These are phyloP conservation scores for Epichloe sibirici DNA, from an alignment of 2,329 filamentous ascomycete species.

Conservation along the genomic window DNA sequence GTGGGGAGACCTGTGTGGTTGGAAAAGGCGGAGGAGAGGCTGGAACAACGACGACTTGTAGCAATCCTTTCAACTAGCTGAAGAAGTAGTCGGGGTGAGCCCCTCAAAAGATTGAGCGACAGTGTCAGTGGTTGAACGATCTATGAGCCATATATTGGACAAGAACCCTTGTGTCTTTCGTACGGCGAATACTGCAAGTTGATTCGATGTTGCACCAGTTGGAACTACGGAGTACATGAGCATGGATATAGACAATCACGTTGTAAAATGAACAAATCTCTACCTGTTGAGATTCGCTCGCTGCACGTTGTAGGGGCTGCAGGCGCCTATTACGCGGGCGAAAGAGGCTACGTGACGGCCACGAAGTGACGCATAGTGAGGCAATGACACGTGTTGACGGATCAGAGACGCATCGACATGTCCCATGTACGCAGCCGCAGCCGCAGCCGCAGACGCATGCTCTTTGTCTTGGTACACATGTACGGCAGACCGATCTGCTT, in stretches of 20 bases:
- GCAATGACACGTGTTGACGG: constrained; percentile 6
- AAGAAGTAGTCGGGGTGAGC: neutral
- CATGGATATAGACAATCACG: neutral
- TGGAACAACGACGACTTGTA: neutral
- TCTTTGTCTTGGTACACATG: neutral
- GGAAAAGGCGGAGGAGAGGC: neutral
- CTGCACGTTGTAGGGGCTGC: neutral
- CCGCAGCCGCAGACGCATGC: neutral
- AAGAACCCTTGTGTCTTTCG: neutral
- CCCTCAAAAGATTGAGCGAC: neutral
- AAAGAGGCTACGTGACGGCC: neutral
- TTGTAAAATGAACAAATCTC: neutral
- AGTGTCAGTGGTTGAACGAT: neutral
- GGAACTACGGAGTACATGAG: neutral
- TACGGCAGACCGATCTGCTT: neutral
- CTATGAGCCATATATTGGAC: neutral
- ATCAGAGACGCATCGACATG: neutral
- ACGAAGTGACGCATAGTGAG: constrained; percentile 2
- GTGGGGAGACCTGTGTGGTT: neutral
- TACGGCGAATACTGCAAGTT: neutral
- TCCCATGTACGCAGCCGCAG: neutral
- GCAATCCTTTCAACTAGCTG: neutral
- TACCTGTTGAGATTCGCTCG: neutral
- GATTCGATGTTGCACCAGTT: neutral
- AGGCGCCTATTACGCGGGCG: neutral